A percentile compares a stretch with the other conserved stretches of the same genome.
phyloP scores from a whole-genome alignment of 306 rosid species.

The Medicago truncatula region MtrunA17r5.0-ANR NC_053043.1:35359001-35359500 shows the following conservation, averaged over 20 bases:
- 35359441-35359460: too few relatives aligned
- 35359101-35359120: neutral
- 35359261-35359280: constrained; percentile 63
- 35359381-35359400: too few relatives aligned
- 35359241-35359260: constrained; percentile 42
- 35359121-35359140: neutral
- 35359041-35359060: neutral
- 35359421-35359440: too few relatives aligned
- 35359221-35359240: constrained; percentile 56
- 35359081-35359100: neutral
- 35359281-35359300: constrained; percentile 20
- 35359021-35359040: too few relatives aligned
- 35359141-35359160: neutral
- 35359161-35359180: neutral
- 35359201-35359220: constrained; percentile 32
- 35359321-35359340: too few relatives aligned
- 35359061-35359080: neutral
- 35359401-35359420: too few relatives aligned
- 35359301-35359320: neutral
- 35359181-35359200: neutral
- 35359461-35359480: constrained; percentile 14
- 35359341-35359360: too few relatives aligned
- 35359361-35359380: too few relatives aligned
- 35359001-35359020: too few relatives aligned
- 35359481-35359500: neutral